These are phyloP conservation scores for Carnegiea gigantea DNA, from an alignment of 179 eudicot genomes.

Conservation along the genomic window DNA sequence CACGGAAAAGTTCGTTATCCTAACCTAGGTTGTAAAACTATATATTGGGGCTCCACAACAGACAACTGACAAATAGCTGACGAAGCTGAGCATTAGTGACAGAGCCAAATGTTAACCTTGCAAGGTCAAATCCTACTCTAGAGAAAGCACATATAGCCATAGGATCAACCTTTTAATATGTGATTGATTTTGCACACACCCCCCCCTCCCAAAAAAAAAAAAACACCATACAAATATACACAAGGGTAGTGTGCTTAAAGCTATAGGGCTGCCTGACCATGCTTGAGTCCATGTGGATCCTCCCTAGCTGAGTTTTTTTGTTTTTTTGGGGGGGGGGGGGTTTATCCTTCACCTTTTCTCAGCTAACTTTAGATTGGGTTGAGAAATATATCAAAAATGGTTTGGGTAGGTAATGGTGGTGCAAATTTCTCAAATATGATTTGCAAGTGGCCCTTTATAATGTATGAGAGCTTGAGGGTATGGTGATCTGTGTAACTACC, in stretches of 20 bases:
- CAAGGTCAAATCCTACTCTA: background rate
- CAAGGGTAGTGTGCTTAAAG: background rate
- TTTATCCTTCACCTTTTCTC: background rate
- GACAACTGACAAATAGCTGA: background rate
- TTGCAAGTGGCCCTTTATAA: background rate
- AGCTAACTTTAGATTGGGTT: background rate
- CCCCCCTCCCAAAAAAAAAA: background rate
- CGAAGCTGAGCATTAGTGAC: background rate
- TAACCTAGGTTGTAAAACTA: background rate
- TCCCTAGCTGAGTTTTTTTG: background rate
- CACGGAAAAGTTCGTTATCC: background rate
- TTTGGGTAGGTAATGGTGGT: background rate
- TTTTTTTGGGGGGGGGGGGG: background rate
- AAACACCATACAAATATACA: background rate
- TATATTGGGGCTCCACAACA: background rate
- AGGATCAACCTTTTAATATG: background rate
- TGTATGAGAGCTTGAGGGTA: background rate
- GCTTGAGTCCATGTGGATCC: background rate
- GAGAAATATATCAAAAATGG: background rate
- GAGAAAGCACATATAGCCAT: background rate
- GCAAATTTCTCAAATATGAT: slow-evolving; percentile 4
- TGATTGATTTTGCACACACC: too few relatives aligned
- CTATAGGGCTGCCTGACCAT: background rate
- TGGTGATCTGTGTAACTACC: too few relatives aligned
- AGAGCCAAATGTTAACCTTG: background rate